Evolutionary conservation across 257 asterid species (phyloP).

Genomic region (Thymus mandschuricus): DNA sequence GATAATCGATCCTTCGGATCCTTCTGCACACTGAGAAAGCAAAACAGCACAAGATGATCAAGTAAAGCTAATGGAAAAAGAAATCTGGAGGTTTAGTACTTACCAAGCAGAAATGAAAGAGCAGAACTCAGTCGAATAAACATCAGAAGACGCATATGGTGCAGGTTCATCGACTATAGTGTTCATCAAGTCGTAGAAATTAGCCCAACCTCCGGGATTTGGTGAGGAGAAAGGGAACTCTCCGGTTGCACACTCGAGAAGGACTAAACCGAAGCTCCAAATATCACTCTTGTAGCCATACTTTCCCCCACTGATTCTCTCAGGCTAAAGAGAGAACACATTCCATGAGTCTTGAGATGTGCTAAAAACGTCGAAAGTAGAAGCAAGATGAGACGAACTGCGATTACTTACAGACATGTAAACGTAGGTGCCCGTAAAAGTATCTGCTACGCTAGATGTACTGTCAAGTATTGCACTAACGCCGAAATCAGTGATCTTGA

Average conservation of each 20-base stretch:
- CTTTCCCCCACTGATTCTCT: slow-evolving; percentile 76
- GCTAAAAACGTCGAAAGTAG: neutral
- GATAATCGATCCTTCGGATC: slow-evolving; percentile 84
- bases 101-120: slow-evolving; percentile 95
- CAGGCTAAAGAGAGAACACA: slow-evolving; percentile 59
- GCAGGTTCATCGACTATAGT: slow-evolving; percentile 82
- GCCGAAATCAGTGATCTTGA: slow-evolving; percentile 97
- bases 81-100: neutral
- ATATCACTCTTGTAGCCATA: slow-evolving; percentile 90
- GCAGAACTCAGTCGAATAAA: slow-evolving; percentile 80
- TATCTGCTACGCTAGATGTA: slow-evolving; percentile 89
- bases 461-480: slow-evolving; percentile 85
- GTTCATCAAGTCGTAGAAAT: slow-evolving; percentile 85
- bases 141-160: slow-evolving; percentile 80
- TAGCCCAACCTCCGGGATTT: slow-evolving; percentile 82
- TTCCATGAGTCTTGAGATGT: neutral
- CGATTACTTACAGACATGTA: slow-evolving; percentile 93
- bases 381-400: neutral
- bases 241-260: slow-evolving; percentile 90
- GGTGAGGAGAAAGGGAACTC: slow-evolving; percentile 85
- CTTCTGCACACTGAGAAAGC: slow-evolving; percentile 75
- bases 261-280: slow-evolving; percentile 95
- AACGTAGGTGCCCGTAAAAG: slow-evolving; percentile 93
- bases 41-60: slow-evolving; percentile 29
- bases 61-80: slow-evolving; percentile 3